Evolutionary conservation across 2,329 filamentous ascomycete genomes (phyloP).

Genomic region (Lecanosticta acicola): DNA sequence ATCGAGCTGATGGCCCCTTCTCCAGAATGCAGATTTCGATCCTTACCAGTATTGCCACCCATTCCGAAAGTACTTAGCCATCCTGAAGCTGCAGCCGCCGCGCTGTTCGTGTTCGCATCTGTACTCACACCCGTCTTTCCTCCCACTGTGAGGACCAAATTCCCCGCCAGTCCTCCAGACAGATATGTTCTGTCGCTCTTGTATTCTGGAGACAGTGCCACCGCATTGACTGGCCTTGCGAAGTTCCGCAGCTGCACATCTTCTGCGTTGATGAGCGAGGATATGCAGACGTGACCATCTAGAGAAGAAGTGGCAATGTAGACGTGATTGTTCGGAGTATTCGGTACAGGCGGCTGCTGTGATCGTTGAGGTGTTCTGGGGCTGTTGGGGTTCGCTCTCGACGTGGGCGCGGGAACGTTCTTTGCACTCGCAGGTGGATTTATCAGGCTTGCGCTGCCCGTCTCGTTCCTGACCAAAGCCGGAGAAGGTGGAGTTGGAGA

Average conservation of each 20-base stretch:
- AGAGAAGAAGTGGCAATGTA: conserved; percentile 90
- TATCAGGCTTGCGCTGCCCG: conserved; percentile 15
- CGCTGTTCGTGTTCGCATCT: conserved; percentile 83
- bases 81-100: conserved; percentile 69
- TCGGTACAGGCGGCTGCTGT: conserved; percentile 57
- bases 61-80: conserved; percentile 89
- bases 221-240: conserved; percentile 82
- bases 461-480: conserved; percentile 16
- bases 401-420: conserved; percentile 3
- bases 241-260: conserved; percentile 93
- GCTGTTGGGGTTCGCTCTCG: conserved; percentile 13
- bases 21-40: conserved; percentile 81
- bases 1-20: conserved; percentile 88
- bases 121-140: conserved; percentile 70
- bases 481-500: conserved; percentile 71
- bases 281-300: conserved; percentile 91
- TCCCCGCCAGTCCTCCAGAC: conserved; percentile 83
- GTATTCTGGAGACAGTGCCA: conserved; percentile 92
- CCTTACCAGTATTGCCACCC: conserved; percentile 67
- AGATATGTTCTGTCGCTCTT: conserved; percentile 83
- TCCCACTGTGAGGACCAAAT: conserved; percentile 77
- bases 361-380: conserved; percentile 11
- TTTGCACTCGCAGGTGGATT: conserved; percentile 10
- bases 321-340: conserved; percentile 81
- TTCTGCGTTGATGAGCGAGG: conserved; percentile 77